A percentile compares a stretch with the other conserved stretches of the same genome.
phyloP scores from a whole-genome alignment of 495 filamentous ascomycete species.

The Xylaria venustula region DNA sequence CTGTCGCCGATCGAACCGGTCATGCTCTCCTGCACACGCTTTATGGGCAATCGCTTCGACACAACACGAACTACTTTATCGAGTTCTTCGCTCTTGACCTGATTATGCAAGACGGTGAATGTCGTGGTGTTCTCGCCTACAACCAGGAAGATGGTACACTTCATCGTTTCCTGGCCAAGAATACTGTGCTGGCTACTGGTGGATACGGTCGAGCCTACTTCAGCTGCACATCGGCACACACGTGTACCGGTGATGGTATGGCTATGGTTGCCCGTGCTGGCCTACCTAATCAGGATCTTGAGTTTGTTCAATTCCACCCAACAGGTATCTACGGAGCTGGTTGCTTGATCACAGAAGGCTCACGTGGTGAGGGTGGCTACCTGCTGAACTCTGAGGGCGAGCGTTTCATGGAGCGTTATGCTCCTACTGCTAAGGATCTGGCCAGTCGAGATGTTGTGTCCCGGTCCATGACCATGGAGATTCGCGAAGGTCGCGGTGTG shows the following conservation, averaged over 20 bases:
- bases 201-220: slow-evolving; percentile 98
- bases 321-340: slow-evolving; percentile 99
- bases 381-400: slow-evolving; percentile 95
- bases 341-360: slow-evolving; percentile 96
- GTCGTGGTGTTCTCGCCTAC: slow-evolving; percentile 92
- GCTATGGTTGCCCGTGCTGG: slow-evolving; percentile 98
- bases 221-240: slow-evolving; percentile 95
- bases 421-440: slow-evolving; percentile 95
- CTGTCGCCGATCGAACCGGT: slow-evolving; percentile 91
- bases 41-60: slow-evolving; percentile 93
- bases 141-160: slow-evolving; percentile 98
- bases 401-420: slow-evolving; percentile 98
- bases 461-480: slow-evolving; percentile 96
- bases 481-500: slow-evolving; percentile 93
- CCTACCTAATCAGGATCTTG: slow-evolving; percentile 97
- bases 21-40: slow-evolving; percentile 96
- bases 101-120: slow-evolving; percentile 94
- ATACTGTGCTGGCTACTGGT: slow-evolving; percentile 94
- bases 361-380: slow-evolving; percentile 97
- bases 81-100: slow-evolving; percentile 97
- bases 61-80: slow-evolving; percentile 99
- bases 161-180: slow-evolving; percentile 91
- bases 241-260: slow-evolving; percentile 97
- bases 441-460: slow-evolving; percentile 91
- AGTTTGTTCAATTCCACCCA: slow-evolving; percentile 99